These are phyloP conservation scores for Grammothele lineata DNA, from an alignment of 768 basidiomycete species.

Conservation along the genomic window DNA sequence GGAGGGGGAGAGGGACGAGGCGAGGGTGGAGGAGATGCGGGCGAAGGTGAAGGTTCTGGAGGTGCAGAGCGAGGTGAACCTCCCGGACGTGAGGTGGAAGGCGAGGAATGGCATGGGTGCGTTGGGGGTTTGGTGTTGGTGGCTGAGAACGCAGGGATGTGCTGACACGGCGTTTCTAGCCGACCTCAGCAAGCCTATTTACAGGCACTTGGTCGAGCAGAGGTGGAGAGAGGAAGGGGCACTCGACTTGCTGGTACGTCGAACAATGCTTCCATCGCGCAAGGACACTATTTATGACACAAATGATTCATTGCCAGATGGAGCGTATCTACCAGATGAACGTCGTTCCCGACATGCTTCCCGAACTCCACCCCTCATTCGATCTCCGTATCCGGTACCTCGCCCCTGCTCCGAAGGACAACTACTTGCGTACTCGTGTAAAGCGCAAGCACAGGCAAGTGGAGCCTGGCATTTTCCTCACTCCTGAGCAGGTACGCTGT, in stretches of 20 bases:
- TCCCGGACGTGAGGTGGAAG: constrained; percentile 79
- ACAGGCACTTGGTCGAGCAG: constrained; percentile 79
- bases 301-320: constrained; percentile 56
- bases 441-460: constrained; percentile 38
- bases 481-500: constrained; percentile 58
- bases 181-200: constrained; percentile 63
- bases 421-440: constrained; percentile 22
- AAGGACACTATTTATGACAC: too few species aligned
- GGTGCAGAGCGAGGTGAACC: constrained; percentile 77
- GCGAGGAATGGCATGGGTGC: constrained; percentile 75
- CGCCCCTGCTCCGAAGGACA: constrained; percentile 24
- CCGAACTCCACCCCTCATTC: constrained; percentile 63
- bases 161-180: constrained; percentile 32
- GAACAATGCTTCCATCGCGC: too few species aligned
- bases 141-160: not conserved
- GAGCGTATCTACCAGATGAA: constrained; percentile 90
- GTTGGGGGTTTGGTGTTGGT: constrained; percentile 24
- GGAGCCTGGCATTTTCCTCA: constrained; percentile 67
- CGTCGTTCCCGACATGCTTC: constrained; percentile 83
- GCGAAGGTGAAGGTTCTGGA: constrained; percentile 58
- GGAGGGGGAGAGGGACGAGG: constrained; percentile 30
- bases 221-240: constrained; percentile 82
- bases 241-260: constrained; percentile 75
- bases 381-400: constrained; percentile 68
- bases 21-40: constrained; percentile 39